These are phyloP conservation scores for Candida hungchunana DNA, from an alignment of 805 yeast species.

Conservation along the genomic window DNA sequence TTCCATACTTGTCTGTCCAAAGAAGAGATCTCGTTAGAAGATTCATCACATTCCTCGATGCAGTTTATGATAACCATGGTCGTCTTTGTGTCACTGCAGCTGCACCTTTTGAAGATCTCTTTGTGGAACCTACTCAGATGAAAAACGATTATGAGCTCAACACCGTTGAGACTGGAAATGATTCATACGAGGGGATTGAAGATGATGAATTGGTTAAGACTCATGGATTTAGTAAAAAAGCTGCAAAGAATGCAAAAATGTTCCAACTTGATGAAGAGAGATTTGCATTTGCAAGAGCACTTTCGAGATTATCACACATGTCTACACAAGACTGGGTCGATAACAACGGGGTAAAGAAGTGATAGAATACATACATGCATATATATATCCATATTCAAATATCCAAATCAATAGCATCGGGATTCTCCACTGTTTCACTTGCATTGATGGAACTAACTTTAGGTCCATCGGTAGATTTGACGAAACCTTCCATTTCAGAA, in stretches of 20 bases:
- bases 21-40: conserved; percentile 83
- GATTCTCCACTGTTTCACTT: conserved; percentile 33
- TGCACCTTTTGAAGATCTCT: conserved; percentile 76
- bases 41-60: conserved; percentile 92
- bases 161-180: conserved; percentile 15
- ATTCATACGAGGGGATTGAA: conserved; percentile 14
- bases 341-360: conserved; percentile 17
- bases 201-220: conserved; percentile 54
- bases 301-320: conserved; percentile 90
- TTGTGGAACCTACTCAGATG: conserved; percentile 73
- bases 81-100: conserved; percentile 86
- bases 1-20: conserved; percentile 76
- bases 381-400: conserved; percentile 19
- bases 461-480: conserved; percentile 37
- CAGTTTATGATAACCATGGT: conserved; percentile 89
- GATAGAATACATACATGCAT: neutral
- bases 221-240: conserved; percentile 71
- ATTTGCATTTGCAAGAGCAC: conserved; percentile 94
- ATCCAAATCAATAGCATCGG: conserved; percentile 60
- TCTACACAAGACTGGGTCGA: conserved; percentile 91
- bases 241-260: conserved; percentile 67
- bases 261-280: conserved; percentile 92
- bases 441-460: conserved; percentile 28
- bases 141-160: conserved; percentile 32
- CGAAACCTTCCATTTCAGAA: conserved; percentile 43